Conservation (phyloP, 1,139 yeast genomes). For the Saccharomyces hybrid region DNA sequence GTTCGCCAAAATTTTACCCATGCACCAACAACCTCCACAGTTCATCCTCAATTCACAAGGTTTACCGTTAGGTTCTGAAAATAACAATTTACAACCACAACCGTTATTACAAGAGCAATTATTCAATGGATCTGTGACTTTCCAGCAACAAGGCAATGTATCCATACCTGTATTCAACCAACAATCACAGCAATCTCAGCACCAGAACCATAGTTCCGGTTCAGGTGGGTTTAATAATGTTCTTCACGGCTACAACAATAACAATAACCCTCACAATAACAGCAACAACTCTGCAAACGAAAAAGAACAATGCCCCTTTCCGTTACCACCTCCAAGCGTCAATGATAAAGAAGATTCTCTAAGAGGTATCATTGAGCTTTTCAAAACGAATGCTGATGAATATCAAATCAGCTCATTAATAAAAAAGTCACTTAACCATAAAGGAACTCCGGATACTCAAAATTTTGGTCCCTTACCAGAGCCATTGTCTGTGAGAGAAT, state of each 20-base stretch:
- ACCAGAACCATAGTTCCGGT: conserved; percentile 3
- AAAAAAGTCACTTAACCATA: conserved; percentile 34
- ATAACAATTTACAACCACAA: conserved; percentile 14
- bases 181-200: conserved; percentile 13
- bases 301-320: conserved; percentile 32
- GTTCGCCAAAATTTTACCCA: conserved; percentile 53
- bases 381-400: conserved; percentile 22
- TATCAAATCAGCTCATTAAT: conserved; percentile 32
- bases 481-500: conserved; percentile 55
- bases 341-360: conserved; percentile 15
- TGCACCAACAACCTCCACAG: conserved; percentile 27
- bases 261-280: background rate
- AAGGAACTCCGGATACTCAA: conserved; percentile 34
- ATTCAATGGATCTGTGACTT: conserved; percentile 29
- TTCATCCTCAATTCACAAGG: conserved; percentile 6
- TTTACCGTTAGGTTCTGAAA: conserved; percentile 4
- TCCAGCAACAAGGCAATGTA: conserved; percentile 31
- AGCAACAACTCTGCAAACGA: conserved; percentile 20
- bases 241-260: conserved; percentile 1
- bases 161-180: conserved; percentile 30
- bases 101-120: conserved; percentile 32
- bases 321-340: conserved; percentile 30
- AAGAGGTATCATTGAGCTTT: conserved; percentile 24
- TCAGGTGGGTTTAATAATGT: background rate
- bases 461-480: conserved; percentile 69